phyloP scores from a whole-genome alignment of 2,329 filamentous ascomycete species.

The Teratosphaeria pseudoeucalypti region DNA sequence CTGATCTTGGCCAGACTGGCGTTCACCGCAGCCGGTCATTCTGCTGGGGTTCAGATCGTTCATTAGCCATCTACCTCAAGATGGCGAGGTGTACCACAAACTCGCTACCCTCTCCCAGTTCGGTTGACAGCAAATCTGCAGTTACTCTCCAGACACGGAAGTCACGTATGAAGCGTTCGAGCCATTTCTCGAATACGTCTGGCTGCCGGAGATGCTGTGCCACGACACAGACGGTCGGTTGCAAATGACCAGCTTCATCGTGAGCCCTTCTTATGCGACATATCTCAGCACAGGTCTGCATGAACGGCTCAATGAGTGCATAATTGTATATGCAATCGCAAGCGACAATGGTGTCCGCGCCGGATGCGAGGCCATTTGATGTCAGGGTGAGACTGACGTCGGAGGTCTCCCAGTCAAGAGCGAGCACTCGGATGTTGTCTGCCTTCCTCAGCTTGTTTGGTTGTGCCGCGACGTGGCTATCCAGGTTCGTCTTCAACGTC shows the following conservation, averaged over 20 bases:
- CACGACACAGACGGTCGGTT: slow-evolving; percentile 63
- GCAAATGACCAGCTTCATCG: slow-evolving; percentile 1
- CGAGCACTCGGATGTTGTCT: slow-evolving; percentile 11
- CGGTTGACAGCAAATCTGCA: slow-evolving; percentile 49
- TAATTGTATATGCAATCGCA: slow-evolving; percentile 97
- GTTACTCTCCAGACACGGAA: slow-evolving; percentile 73
- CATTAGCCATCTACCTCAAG: slow-evolving; percentile 26
- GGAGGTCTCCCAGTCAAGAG: slow-evolving; percentile 72
- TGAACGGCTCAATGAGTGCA: slow-evolving; percentile 67
- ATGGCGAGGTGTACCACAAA: slow-evolving; percentile 77
- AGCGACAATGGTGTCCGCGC: slow-evolving; percentile 54
- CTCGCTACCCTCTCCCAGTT: slow-evolving; percentile 54
- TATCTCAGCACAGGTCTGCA: slow-evolving; percentile 61
- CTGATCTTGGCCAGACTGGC: too few species aligned
- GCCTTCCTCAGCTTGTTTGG: background rate
- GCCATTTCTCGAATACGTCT: slow-evolving; percentile 76
- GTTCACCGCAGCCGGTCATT: too few species aligned
- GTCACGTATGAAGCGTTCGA: slow-evolving; percentile 51
- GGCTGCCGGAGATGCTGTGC: slow-evolving; percentile 81
- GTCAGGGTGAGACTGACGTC: slow-evolving; percentile 37
- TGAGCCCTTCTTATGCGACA: slow-evolving; percentile 47
- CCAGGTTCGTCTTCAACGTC: slow-evolving; percentile 65
- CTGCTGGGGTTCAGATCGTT: too few species aligned
- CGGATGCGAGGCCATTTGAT: slow-evolving; percentile 30
- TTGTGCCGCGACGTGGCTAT: slow-evolving; percentile 40